These are phyloP conservation scores for Hydnum rufescens DNA, from an alignment of 768 basidiomycete species.

Conservation along the genomic window DNA sequence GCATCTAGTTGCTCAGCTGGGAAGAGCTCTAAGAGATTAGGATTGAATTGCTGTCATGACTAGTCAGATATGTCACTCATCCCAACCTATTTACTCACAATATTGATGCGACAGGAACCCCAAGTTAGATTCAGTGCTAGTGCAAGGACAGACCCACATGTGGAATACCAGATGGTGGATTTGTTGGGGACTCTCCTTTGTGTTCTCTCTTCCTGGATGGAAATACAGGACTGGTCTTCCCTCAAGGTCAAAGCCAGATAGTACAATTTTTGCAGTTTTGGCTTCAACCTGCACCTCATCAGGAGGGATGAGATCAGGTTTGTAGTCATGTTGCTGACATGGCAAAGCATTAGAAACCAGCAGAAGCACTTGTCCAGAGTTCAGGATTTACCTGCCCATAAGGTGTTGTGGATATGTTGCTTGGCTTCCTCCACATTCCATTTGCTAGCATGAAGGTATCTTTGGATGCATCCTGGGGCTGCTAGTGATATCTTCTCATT, in stretches of 20 bases:
- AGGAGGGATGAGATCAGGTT: conserved; percentile 67
- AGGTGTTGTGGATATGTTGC: conserved; percentile 52
- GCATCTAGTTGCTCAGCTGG: too few relatives aligned
- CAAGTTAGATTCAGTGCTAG: conserved; percentile 44
- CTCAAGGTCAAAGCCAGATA: conserved; percentile 72
- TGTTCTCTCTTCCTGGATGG: conserved; percentile 76
- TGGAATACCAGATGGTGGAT: conserved; percentile 74
- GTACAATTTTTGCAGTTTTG: conserved; percentile 70
- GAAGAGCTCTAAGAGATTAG: too few relatives aligned
- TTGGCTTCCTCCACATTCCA: conserved; percentile 64
- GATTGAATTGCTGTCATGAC: too few relatives aligned
- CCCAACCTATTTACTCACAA: conserved; percentile 48
- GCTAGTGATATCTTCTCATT: conserved; percentile 69
- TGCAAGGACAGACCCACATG: conserved; percentile 49
- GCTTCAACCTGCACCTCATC: conserved; percentile 58
- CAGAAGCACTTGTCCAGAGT: conserved; percentile 18
- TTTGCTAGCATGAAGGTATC: conserved; percentile 74
- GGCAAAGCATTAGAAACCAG: conserved; percentile 20
- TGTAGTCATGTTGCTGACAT: conserved; percentile 50
- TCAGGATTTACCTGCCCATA: conserved; percentile 42
- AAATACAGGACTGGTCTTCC: conserved; percentile 75
- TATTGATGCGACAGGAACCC: conserved; percentile 52
- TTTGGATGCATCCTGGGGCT: conserved; percentile 38
- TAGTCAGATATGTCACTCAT: conserved; percentile 19
- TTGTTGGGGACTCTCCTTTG: conserved; percentile 54